Percentiles rank a stretch among this genome's conserved stretches.
These are phyloP conservation scores for Gracilaria gracilis DNA, from an alignment of 23 red algal genomes.

Conservation along the genomic window DNA sequence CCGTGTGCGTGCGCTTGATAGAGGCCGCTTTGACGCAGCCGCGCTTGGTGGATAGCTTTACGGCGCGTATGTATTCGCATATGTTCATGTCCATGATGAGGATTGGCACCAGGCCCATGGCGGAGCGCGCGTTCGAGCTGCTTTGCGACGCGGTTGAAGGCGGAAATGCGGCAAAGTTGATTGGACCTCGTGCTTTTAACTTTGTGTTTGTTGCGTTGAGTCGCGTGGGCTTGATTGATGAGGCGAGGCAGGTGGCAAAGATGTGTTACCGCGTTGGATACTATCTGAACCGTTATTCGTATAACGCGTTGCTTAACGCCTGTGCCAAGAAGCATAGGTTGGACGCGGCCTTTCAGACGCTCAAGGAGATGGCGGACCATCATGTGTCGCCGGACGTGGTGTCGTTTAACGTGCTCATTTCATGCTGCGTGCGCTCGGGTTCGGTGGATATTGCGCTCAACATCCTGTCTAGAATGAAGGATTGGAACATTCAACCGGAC, in stretches of 20 bases:
- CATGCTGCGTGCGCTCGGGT: conserved; percentile 75
- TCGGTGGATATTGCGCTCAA: conserved; percentile 73
- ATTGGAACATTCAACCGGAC: conserved; percentile 71
- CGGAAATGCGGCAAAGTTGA: not conserved
- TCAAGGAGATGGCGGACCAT: conserved; percentile 64
- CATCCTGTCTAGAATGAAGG: conserved; percentile 79
- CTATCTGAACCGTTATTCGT: conserved; percentile 60
- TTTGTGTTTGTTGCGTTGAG: conserved; percentile 56
- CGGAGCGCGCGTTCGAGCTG: not conserved
- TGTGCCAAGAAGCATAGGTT: conserved; percentile 56
- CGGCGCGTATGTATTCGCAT: conserved; percentile 42
- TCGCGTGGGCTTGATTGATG: conserved; percentile 35
- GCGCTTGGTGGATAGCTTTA: not conserved
- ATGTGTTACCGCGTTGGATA: conserved; percentile 44
- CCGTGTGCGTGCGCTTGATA: not conserved
- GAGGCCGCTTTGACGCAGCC: conserved; percentile 15
- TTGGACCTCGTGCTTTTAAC: conserved; percentile 50
- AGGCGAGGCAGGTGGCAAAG: conserved; percentile 13
- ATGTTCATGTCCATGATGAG: conserved; percentile 53
- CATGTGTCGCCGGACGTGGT: conserved; percentile 84
- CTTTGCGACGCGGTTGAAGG: not conserved
- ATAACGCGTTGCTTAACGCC: conserved; percentile 72
- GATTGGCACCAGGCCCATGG: not conserved
- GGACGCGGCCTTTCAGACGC: conserved; percentile 54
- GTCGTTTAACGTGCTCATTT: conserved; percentile 85